Base-by-base conservation (phyloP, 495 filamentous ascomycete species). In the Penicillium mononematosum region DNA sequence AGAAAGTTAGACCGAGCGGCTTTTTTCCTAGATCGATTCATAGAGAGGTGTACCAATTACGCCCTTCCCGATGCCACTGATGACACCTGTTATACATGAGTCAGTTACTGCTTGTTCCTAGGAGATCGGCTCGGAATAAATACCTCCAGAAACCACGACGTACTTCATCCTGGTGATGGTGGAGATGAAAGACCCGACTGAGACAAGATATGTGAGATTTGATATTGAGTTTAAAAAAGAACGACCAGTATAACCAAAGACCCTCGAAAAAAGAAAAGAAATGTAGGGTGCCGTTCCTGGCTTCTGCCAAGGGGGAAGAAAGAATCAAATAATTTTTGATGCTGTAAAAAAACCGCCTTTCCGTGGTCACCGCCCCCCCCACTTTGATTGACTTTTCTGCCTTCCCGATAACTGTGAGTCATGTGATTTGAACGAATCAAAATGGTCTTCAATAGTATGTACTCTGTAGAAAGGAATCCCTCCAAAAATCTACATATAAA, bases 61-160 rank as follows among this genome's bases (percentile, higher is more conserved):
- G 66, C 90, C 89, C 76, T 93, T 93, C 57, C 89, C 90, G 68
- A 94, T 86, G 59, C 90, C 90, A 63, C 80, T 84, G 53, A 91
- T 90, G 62, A 89, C 85, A 78, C 88, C 86, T 87, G 45, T 43
- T 27, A 31, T 49, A 34, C 5, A 39, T 45, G 24, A 51, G 39
- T 53, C 9, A 50, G 58, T 57, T 29, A 63, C 20, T 34, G 38
- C 24, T 46, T 20, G 7, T 48, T 16, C 32, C 45, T 32, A 36
- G 32, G 31, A 22, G 45, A 45, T 17, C 19, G 41, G 38, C 14
- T 49, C 44, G 49, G 16, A 43, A 56, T 41, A 63, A 17, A 49
- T 65, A 65, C 63, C 63, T 63, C 63, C 63, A 51, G 63, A 65
- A 53, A 65, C 63, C 53, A 65, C 53, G 52, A 65, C 63, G 60